Evolutionary conservation across 805 yeast species (phyloP).

Genomic region (Candida lessepsii): DNA sequence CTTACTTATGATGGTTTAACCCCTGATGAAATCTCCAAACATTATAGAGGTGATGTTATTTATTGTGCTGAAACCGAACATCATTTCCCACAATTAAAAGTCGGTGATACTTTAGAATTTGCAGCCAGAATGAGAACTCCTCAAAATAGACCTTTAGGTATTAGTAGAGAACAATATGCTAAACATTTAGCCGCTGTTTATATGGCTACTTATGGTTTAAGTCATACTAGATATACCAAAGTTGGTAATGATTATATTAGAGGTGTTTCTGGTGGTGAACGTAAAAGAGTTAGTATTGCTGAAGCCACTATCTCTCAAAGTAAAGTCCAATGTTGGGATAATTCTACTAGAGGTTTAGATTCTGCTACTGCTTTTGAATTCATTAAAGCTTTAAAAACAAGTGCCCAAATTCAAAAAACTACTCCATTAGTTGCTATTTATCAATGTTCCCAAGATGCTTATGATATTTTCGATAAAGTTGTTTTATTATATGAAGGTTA

Average conservation of each 20-base stretch:
- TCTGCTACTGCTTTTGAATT: conserved; percentile 81
- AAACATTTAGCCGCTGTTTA: conserved; percentile 41
- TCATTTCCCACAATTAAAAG: conserved; percentile 56
- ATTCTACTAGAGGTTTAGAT: conserved; percentile 84
- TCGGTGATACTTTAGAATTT: conserved; percentile 55
- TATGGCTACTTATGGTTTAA: conserved; percentile 47
- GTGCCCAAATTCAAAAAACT: conserved; percentile 49
- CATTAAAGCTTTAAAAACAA: conserved; percentile 61
- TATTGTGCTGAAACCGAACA: conserved; percentile 54
- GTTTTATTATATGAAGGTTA: conserved; percentile 46
- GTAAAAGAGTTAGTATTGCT: conserved; percentile 81
- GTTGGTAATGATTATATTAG: conserved; percentile 66
- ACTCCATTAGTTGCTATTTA: conserved; percentile 61
- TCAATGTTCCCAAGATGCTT: conserved; percentile 50
- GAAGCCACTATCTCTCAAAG: conserved; percentile 71
- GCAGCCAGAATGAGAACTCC: conserved; percentile 53
- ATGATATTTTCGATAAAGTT: conserved; percentile 49
- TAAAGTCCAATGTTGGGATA: conserved; percentile 56
- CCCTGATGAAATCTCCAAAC: conserved; percentile 25
- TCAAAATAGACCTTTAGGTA: conserved; percentile 33
- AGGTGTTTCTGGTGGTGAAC: conserved; percentile 84
- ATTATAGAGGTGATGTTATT: conserved; percentile 38
- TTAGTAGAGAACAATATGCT: conserved; percentile 35
- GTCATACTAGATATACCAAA: conserved; percentile 55
- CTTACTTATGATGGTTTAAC: conserved; percentile 36